Evolutionary conservation across 2,329 filamentous ascomycete genomes (phyloP), one percentile per base, ranked within the genome.

Genomic region (Fusarium sp.): DNA sequence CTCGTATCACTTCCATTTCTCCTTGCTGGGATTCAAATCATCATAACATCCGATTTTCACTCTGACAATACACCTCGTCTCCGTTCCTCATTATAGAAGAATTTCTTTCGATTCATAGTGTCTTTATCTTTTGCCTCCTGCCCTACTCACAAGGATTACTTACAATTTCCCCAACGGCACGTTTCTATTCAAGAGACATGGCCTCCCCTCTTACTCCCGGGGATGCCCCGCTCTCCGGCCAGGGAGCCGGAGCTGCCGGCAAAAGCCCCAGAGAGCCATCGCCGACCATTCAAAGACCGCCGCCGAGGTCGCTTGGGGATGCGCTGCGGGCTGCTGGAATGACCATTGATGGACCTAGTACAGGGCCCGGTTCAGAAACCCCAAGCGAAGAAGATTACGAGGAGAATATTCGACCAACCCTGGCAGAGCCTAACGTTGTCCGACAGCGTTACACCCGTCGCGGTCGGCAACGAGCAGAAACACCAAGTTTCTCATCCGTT

Each of bases 381-480:
- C 75, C 81, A 2, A 84, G 81, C 36, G 82, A 83, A 58, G 82
- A 84, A 66, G 82, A 84, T 59, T 83, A 83, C 50, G 81, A 84
- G 31, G 79, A 81, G 14, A 78, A 77, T 36, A 50, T 78, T 6
- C 73, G 77, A 7, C 74, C 77, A 16, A 69, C 71, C 2, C 71
- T 74, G 18, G 67, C 61, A 55, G 68, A 71, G 16, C 29, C 69
- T n/a, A 63, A 55, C 10, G 62, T 58, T 29, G 55, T 73, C 11
- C 69, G 72, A 20, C 65, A 70, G 23, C 72, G 73, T 33, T 68
- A 50, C 14, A 55, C 53, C 14, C 61, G 54, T 23, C 62, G 27
- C 23, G 33, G 51, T n/a, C 58, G 50, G 6, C 27, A 46, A 25
- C 53, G 27, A 36, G 34, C 58, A 10, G 59, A 69, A 49, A 33